Evolutionary conservation across 352 stramenopile species (phyloP), one percentile per base, ranked within the genome.

Genomic region (Globisporangium uncinulatum): DNA sequence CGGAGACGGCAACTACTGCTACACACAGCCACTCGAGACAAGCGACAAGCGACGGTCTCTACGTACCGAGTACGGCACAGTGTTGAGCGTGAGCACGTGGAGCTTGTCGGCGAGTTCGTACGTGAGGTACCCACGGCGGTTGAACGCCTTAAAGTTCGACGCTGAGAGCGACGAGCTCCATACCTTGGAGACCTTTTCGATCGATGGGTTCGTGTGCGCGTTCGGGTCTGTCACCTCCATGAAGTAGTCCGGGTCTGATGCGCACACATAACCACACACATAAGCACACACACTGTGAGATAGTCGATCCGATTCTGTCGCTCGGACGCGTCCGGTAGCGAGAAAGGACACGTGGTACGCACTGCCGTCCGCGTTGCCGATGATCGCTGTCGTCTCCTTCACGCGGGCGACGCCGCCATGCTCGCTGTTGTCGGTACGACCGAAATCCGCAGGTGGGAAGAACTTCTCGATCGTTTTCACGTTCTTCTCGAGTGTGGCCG

Each of bases 341-440:
- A 36, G 2, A 29, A 29, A 29, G 24, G 24, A 29, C 24, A 4
- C 24, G 24, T 4, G n/a, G 4, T 45, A 62, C 76, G 34, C 72
- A 94, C 83, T 73, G 44, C 59, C 76, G 51, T 94, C 85, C 6
- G 79, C 72, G 50, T 94, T 94, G 57, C 85, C 85, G 36, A 91
- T 76, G 41, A 94, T 89, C 55, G 85, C 83, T 2, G 85, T 94
- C 10, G 67, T 63, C 39, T 92, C 74, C 3, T 57, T 52, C 51
- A 15, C 20, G 15, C 15, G 0, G 14, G 41, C 24, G 24, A 29
- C 24, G 24, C 24, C 4, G 24, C 24, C 24, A 29, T 29, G 24
- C 4, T 29, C 4, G 24, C 24, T 29, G 24, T 29, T 29, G 4
- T 29, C 24, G 24, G 24, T 29, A 4, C 24, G 24, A 29, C 24